Conservation (phyloP, 768 basidiomycete genomes). For the Termitomyces sp. region DNA sequence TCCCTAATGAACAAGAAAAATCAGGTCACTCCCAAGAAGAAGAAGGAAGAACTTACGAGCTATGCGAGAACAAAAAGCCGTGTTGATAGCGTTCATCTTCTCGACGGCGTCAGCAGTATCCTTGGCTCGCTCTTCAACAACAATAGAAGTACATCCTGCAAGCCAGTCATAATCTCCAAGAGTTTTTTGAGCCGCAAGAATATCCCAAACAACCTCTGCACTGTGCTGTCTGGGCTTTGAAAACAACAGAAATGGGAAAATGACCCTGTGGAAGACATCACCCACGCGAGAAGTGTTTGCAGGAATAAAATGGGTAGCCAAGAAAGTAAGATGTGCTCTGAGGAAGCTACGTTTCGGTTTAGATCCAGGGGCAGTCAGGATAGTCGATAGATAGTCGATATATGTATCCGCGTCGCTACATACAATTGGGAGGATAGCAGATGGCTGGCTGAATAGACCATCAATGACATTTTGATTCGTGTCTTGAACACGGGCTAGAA, state of each 20-base stretch:
- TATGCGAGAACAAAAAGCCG: constrained; percentile 50
- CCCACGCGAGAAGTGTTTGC: constrained; percentile 19
- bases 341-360: constrained; percentile 49
- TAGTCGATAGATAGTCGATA: constrained; percentile 33
- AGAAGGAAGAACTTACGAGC: constrained; percentile 45
- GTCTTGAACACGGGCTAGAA: constrained; percentile 69
- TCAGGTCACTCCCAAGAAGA: neutral
- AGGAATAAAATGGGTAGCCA: constrained; percentile 39
- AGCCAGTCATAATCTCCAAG: constrained; percentile 38
- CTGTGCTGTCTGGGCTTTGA: constrained; percentile 69
- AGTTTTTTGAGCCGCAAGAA: constrained; percentile 27
- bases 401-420: constrained; percentile 36
- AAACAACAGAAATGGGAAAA: constrained; percentile 73
- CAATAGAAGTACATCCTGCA: constrained; percentile 44
- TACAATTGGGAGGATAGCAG: constrained; percentile 39
- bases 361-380: constrained; percentile 27
- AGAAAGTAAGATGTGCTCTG: constrained; percentile 51
- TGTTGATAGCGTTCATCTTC: constrained; percentile 47
- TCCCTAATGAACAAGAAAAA: constrained; percentile 36
- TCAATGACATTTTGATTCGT: constrained; percentile 53
- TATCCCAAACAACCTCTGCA: constrained; percentile 64
- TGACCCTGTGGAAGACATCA: constrained; percentile 40
- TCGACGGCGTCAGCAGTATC: constrained; percentile 28
- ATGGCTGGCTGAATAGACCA: constrained; percentile 55
- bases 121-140: constrained; percentile 27